These are phyloP conservation scores for Sextonia rubra DNA, from an alignment of 164 flowering plant genomes.

Conservation along the genomic window DNA sequence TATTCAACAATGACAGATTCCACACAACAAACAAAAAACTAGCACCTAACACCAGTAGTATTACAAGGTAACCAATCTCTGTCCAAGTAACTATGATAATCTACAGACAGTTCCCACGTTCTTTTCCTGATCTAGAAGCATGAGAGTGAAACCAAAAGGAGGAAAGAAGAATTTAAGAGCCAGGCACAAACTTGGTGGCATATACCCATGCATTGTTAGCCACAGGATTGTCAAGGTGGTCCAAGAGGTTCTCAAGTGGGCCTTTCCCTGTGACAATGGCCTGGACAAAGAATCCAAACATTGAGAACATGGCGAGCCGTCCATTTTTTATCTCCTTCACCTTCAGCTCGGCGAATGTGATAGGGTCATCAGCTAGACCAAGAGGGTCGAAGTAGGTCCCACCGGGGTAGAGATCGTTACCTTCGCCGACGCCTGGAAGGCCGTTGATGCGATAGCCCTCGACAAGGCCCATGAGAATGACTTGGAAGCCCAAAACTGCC, in stretches of 20 bases:
- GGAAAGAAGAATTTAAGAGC: conserved; percentile 31
- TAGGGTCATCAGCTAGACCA: conserved; percentile 76
- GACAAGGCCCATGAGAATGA: conserved; percentile 68
- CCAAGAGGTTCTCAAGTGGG: conserved; percentile 48
- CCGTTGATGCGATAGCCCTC: conserved; percentile 75
- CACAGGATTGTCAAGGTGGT: conserved; percentile 71
- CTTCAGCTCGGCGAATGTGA: conserved; percentile 68
- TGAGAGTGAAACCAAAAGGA: background rate
- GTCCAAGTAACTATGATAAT: background rate
- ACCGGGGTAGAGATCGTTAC: conserved; percentile 73
- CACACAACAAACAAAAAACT: background rate
- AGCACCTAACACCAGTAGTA: background rate
- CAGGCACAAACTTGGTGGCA: conserved; percentile 80
- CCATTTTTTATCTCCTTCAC: conserved; percentile 85
- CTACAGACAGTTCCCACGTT: conserved; percentile 1
- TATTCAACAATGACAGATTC: no score
- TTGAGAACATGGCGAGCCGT: conserved; percentile 77
- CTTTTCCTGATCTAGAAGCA: background rate
- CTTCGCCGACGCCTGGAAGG: conserved; percentile 60
- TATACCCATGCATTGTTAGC: conserved; percentile 82
- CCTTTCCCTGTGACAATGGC: conserved; percentile 79
- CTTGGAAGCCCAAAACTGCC: conserved; percentile 69
- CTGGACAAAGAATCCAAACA: conserved; percentile 81
- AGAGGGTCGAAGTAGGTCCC: conserved; percentile 74
- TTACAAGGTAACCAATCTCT: no score